Percentiles rank a stretch among this genome's conserved stretches.
These are phyloP conservation scores for Parascedosporium putredinis DNA, from an alignment of 2,329 filamentous ascomycete species.

Conservation along the genomic window DNA sequence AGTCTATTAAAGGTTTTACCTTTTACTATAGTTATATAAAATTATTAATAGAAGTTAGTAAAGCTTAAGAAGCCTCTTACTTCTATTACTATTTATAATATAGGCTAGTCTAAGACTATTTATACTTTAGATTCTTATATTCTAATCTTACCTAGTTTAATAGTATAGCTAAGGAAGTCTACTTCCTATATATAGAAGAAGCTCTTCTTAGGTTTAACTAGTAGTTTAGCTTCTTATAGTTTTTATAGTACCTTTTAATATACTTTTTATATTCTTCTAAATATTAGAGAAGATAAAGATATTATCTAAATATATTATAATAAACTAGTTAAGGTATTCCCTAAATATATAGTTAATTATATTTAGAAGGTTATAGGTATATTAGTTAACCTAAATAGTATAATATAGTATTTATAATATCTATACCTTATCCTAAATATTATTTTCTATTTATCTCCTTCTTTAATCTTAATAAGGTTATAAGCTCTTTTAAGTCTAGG, in stretches of 20 bases:
- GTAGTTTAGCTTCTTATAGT: background rate
- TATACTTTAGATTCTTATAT: slow-evolving; percentile 8
- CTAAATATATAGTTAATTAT: slow-evolving; percentile 12
- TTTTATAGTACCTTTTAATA: background rate
- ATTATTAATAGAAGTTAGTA: slow-evolving; percentile 11
- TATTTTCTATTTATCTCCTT: slow-evolving; percentile 10
- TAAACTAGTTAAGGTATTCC: slow-evolving; percentile 7
- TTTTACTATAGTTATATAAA: slow-evolving; percentile 11
- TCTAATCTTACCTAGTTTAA: background rate
- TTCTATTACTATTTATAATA: background rate
- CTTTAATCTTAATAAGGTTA: slow-evolving; percentile 8
- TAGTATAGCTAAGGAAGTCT: background rate
- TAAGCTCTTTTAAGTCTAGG: slow-evolving; percentile 10
- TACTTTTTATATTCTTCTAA: slow-evolving; percentile 9
- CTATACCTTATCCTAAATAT: slow-evolving; percentile 10
- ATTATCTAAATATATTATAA: slow-evolving; percentile 13
- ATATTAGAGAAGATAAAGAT: slow-evolving; percentile 11
- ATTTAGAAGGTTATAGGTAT: slow-evolving; percentile 10
- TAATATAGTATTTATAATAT: slow-evolving; percentile 13
- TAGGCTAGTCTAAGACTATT: background rate
- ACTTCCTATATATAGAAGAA: background rate
- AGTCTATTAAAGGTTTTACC: slow-evolving; percentile 1
- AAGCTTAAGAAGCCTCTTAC: slow-evolving; percentile 9
- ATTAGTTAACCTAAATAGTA: slow-evolving; percentile 12
- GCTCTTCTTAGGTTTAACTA: background rate